Evolutionary conservation across 805 yeast species (phyloP), one percentile per base, ranked within the genome.

Genomic region (Saccharomycopsis sp.): DNA sequence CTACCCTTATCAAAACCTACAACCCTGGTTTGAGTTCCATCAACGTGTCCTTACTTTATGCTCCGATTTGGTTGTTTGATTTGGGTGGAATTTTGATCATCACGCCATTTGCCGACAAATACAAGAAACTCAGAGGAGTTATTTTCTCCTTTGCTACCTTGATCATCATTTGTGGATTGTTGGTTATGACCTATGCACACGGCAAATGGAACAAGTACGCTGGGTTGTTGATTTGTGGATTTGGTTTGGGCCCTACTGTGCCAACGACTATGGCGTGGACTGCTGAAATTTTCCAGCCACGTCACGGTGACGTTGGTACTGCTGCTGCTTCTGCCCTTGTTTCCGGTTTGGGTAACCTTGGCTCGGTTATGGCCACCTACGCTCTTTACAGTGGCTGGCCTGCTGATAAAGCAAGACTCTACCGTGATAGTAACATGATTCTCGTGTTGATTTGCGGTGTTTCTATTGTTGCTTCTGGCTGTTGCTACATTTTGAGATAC

Each of bases 11-110:
- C 64, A 70, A 76, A 53, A 79, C 80, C 2, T 82, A 85, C 62
- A 83, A 87, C 67, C 85, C 92, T 1, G 63, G 67, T 4, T 74
- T 87, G 62, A 70, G 83, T 1, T 81, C 89, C 1, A 86, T 90
- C 64, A 74, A 83, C 59, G 82, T 90, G 24, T 85, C 92, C 1
- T 76, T 89, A 51, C 74, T 89, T 56, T 86, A 87, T 62, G 96
- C 96, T 3, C 97, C 97, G 34, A 90, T 89, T 64, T 89, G 97
- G 97, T 73, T 89, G 51, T 89, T 88, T 70, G 97, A 89, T 68
- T 72, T 87, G 52, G 84, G 82, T 16, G 91, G 89, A 1, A 89
- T 89, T 63, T 66, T 89, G 46, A 65, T 84, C 14, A 72, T 90
- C 58, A 89, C 96, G 1, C 95, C 96, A 21, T 75, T 89, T 64